These are phyloP conservation scores for Arthrinium phaeospermum DNA, from an alignment of 2,329 filamentous ascomycete species.

Conservation along the genomic window DNA sequence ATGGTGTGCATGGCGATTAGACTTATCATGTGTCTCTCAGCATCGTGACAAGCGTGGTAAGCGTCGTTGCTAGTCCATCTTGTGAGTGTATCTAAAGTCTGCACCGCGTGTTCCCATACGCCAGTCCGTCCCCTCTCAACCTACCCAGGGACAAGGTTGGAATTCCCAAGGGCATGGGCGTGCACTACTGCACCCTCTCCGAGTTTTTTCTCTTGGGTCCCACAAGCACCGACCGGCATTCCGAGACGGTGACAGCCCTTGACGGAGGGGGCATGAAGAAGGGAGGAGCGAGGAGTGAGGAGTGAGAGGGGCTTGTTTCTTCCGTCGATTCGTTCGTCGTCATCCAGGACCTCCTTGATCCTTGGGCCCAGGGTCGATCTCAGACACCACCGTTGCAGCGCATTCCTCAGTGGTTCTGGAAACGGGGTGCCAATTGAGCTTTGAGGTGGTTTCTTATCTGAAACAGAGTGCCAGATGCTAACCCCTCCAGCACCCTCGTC, in stretches of 20 bases:
- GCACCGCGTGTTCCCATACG: conserved; percentile 8
- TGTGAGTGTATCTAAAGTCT: neutral
- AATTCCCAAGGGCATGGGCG: neutral
- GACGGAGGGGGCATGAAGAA: neutral
- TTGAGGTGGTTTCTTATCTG: neutral
- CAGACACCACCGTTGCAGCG: conserved; percentile 6
- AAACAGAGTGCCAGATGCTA: conserved; percentile 10
- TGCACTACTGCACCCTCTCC: conserved; percentile 8
- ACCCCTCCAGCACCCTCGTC: conserved; percentile 6
- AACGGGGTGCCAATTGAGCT: conserved; percentile 13
- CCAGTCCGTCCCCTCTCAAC: neutral
- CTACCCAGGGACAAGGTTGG: conserved; percentile 4
- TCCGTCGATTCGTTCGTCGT: neutral
- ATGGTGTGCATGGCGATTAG: conserved; percentile 11
- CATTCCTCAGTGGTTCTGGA: neutral
- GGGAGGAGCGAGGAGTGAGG: neutral
- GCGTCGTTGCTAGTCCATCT: conserved; percentile 12
- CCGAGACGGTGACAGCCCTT: conserved; percentile 13
- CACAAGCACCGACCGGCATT: conserved; percentile 6
- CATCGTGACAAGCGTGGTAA: conserved; percentile 14
- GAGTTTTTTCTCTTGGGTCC: neutral
- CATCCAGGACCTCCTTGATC: neutral
- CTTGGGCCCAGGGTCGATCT: neutral
- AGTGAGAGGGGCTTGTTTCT: neutral
- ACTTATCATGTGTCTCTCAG: conserved; percentile 12